phyloP scores from a whole-genome alignment of 495 filamentous ascomycete genomes.

The Rhypophila decipiens region DNA sequence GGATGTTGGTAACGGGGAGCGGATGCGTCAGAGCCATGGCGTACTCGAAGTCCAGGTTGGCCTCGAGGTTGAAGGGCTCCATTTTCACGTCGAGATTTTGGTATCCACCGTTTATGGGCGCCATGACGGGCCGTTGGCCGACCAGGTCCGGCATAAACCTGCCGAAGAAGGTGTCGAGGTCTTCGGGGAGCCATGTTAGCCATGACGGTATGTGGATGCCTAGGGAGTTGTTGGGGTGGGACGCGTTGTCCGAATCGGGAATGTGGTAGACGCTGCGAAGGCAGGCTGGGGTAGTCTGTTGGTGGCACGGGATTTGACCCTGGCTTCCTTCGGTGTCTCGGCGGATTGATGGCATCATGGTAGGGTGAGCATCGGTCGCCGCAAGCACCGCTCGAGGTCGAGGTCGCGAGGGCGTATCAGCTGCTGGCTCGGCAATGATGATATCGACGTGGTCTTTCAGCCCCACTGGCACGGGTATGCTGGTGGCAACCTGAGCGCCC shows the following conservation, averaged over 20 bases:
- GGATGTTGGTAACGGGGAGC: slow-evolving; percentile 50
- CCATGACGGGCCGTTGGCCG: too few species aligned
- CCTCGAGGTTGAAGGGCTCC: slow-evolving; percentile 19
- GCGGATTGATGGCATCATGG: background rate
- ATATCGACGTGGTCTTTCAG: slow-evolving; percentile 21
- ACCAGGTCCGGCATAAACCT: too few species aligned
- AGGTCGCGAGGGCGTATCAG: too few species aligned
- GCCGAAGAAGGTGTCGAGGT: too few species aligned
- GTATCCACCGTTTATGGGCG: too few species aligned
- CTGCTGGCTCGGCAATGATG: slow-evolving; percentile 20
- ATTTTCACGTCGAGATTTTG: too few species aligned
- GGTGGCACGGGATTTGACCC: too few species aligned
- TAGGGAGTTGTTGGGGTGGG: slow-evolving; percentile 4
- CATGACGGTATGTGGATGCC: too few species aligned
- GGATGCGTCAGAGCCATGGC: slow-evolving; percentile 42
- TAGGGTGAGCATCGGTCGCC: too few species aligned
- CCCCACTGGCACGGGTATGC: slow-evolving; percentile 25
- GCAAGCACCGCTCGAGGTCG: too few species aligned
- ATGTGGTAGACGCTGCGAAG: slow-evolving; percentile 28
- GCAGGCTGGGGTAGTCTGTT: slow-evolving; percentile 26
- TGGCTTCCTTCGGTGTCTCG: slow-evolving; percentile 20
- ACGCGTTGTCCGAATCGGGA: slow-evolving; percentile 36
- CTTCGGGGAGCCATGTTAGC: too few species aligned
- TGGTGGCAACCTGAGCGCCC: slow-evolving; percentile 44
- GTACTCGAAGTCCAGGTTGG: slow-evolving; percentile 24